Evolutionary conservation across 2,329 filamentous ascomycete genomes (phyloP).

Genomic region (Neonectria hederae): DNA sequence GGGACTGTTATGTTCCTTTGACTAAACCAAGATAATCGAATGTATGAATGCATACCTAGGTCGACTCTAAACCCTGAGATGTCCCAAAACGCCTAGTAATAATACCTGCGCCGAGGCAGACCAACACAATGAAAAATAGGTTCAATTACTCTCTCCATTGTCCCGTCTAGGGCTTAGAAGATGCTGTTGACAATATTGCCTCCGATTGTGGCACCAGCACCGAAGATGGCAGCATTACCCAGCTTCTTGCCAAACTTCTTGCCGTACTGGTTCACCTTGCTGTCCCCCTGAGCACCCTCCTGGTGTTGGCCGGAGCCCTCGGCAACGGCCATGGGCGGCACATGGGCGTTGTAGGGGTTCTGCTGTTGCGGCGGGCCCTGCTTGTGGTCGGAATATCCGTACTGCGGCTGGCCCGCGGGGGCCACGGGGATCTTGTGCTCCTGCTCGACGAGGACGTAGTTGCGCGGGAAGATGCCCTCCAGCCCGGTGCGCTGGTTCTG

Average conservation of each 20-base stretch:
- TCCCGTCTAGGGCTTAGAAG: constrained; percentile 65
- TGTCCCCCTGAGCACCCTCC: constrained; percentile 51
- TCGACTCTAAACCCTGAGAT: constrained; percentile 17
- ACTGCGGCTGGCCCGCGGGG: constrained; percentile 47
- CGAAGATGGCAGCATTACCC: constrained; percentile 85
- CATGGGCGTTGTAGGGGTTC: constrained; percentile 73
- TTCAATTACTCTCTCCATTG: neutral
- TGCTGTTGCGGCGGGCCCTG: constrained; percentile 57
- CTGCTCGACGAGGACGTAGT: constrained; percentile 81
- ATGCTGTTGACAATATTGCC: constrained; percentile 91
- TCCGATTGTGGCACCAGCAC: constrained; percentile 90
- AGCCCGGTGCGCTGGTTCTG: constrained; percentile 82
- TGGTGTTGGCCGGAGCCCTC: constrained; percentile 60
- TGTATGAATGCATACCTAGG: constrained; percentile 2
- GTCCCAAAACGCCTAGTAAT: constrained; percentile 30
- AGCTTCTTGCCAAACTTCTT: constrained; percentile 97
- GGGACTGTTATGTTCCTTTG: neutral
- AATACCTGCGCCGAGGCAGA: constrained; percentile 15
- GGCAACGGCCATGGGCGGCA: constrained; percentile 79
- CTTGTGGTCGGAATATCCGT: constrained; percentile 53
- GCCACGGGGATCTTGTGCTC: constrained; percentile 57
- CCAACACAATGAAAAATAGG: neutral
- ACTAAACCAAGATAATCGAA: neutral
- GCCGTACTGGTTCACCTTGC: constrained; percentile 76
- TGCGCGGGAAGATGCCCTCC: constrained; percentile 95